phyloP scores from a whole-genome alignment of 129 eudicot species.

The Ambrosia trifida region DNA sequence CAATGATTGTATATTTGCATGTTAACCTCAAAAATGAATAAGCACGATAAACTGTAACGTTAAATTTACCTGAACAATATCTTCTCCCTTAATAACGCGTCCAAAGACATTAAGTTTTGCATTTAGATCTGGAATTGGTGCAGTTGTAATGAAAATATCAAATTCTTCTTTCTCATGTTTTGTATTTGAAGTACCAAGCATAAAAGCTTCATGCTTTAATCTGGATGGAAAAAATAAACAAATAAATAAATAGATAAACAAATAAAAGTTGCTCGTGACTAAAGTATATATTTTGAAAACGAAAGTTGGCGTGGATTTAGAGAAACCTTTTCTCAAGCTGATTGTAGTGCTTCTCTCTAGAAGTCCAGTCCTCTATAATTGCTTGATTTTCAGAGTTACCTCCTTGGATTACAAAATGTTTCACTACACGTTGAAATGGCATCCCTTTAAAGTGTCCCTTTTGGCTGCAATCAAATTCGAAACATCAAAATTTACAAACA shows the following conservation, averaged over 20 bases:
- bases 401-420: slow-evolving; percentile 91
- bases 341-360: slow-evolving; percentile 82
- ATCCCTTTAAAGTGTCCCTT: slow-evolving; percentile 89
- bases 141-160: slow-evolving; percentile 83
- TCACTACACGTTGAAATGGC: slow-evolving; percentile 85
- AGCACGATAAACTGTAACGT: neutral
- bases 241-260: neutral
- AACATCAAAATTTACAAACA: neutral
- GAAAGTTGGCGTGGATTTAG: neutral
- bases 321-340: slow-evolving; percentile 82
- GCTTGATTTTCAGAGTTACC: slow-evolving; percentile 62
- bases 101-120: slow-evolving; percentile 92
- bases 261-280: neutral
- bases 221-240: slow-evolving; percentile 34
- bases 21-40: slow-evolving; percentile 1
- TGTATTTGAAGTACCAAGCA: slow-evolving; percentile 88
- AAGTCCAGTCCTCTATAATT: slow-evolving; percentile 84
- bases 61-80: slow-evolving; percentile 77
- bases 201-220: slow-evolving; percentile 93
- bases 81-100: slow-evolving; percentile 86
- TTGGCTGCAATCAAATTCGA: slow-evolving; percentile 55
- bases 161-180: slow-evolving; percentile 62
- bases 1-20: neutral
- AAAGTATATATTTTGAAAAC: neutral
- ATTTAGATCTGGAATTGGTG: slow-evolving; percentile 93